Conservation (phyloP, 768 basidiomycete species). For the Kwoniella botswanensis region DNA sequence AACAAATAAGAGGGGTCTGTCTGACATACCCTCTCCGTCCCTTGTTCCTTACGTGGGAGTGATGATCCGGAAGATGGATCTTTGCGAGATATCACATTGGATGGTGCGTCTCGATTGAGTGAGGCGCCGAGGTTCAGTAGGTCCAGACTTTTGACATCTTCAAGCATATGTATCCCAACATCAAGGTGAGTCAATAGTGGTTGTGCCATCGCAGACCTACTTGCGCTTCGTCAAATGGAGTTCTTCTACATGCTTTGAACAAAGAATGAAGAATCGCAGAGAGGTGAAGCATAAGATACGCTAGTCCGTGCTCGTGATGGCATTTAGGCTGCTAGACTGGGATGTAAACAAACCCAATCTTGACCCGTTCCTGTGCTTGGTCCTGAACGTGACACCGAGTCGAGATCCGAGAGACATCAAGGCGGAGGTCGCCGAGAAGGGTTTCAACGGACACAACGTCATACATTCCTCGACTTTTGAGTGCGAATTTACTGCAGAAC, state of each 20-base stretch:
- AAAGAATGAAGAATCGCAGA: no score
- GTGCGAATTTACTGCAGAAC: no score
- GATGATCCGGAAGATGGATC: constrained; percentile 2
- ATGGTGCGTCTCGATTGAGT: neutral
- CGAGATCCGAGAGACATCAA: neutral
- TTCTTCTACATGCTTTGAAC: neutral
- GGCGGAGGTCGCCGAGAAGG: neutral
- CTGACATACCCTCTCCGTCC: neutral
- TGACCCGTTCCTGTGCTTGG: neutral
- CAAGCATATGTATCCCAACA: neutral
- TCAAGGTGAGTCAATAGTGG: no score
- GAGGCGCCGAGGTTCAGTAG: no score
- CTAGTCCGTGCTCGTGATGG: no score
- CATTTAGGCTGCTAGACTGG: neutral
- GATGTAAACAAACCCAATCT: neutral
- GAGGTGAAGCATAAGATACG: no score
- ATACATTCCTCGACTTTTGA: neutral
- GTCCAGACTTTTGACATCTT: neutral
- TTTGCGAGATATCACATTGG: neutral
- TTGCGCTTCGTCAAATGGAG: no score
- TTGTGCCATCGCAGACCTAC: no score
- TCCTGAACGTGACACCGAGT: neutral
- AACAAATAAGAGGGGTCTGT: neutral
- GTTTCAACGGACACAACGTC: neutral
- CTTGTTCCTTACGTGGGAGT: neutral